Evolutionary conservation across 768 basidiomycete species (phyloP).

Genomic region (Russula emetica): DNA sequence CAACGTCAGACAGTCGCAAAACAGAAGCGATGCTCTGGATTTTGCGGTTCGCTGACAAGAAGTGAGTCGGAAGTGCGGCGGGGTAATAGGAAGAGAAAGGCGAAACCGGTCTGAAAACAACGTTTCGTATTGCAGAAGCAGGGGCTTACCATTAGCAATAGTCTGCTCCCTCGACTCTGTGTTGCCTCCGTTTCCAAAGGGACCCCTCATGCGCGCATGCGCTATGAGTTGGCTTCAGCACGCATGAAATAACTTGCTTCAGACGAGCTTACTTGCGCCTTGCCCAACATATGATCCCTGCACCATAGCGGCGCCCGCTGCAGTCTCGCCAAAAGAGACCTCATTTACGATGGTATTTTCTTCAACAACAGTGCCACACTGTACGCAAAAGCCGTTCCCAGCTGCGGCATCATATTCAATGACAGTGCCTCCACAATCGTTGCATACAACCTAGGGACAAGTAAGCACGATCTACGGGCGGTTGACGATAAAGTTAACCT

Average conservation of each 20-base stretch:
- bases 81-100: neutral
- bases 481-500: neutral
- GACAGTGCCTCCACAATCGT: constrained; percentile 75
- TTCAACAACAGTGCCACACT: constrained; percentile 87
- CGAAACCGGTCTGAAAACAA: neutral
- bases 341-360: constrained; percentile 94
- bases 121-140: neutral
- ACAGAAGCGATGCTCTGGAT: constrained; percentile 80
- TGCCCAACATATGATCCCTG: constrained; percentile 90
- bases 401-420: constrained; percentile 83
- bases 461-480: constrained; percentile 3
- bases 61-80: neutral
- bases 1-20: constrained; percentile 72
- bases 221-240: constrained; percentile 43
- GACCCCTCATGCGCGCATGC: constrained; percentile 76
- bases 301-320: constrained; percentile 89
- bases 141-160: constrained; percentile 72
- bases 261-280: constrained; percentile 69
- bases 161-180: constrained; percentile 87
- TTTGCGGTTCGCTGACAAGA: constrained; percentile 61
- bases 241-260: neutral
- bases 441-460: constrained; percentile 49
- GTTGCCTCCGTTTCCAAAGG: constrained; percentile 73
- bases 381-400: constrained; percentile 79
- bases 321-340: constrained; percentile 91